Conservation (phyloP, 345 rosid species). For the Salix viminalis region DNA sequence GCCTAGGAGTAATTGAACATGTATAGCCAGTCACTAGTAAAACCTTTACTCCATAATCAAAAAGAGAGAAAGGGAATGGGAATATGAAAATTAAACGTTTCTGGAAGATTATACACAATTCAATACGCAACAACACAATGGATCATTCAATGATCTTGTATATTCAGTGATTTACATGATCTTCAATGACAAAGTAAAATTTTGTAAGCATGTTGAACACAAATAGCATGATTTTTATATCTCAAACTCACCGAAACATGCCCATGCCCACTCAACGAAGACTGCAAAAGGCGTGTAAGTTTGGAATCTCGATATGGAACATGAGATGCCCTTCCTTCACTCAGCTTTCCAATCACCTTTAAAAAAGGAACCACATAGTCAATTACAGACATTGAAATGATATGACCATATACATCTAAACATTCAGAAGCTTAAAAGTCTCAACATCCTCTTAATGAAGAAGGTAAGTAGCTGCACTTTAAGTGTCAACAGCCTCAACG, state of each 20-base stretch:
- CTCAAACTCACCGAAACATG: slow-evolving; percentile 87
- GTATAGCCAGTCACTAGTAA: not conserved
- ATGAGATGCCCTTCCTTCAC: slow-evolving; percentile 98
- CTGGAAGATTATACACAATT: not conserved
- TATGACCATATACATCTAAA: not conserved
- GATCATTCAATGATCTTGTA: not conserved
- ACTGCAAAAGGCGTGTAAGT: slow-evolving; percentile 97
- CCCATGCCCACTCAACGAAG: slow-evolving; percentile 95
- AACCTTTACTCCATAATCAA: not conserved
- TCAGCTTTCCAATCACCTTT: slow-evolving; percentile 96
- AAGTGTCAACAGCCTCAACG: not conserved
- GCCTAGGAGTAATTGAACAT: not conserved
- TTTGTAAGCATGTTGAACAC: not conserved
- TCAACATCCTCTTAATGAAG: not conserved
- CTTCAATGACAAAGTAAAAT: not conserved
- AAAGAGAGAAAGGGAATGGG: not conserved
- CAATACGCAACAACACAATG: not conserved
- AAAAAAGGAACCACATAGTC: slow-evolving; percentile 24
- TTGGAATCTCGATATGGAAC: slow-evolving; percentile 99
- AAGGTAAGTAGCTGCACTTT: not conserved
- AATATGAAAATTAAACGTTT: not conserved
- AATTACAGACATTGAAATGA: slow-evolving; percentile 11
- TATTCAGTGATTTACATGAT: not conserved
- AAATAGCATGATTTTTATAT: not conserved
- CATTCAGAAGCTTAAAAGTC: not conserved